Evolutionary conservation across 805 yeast species (phyloP), one percentile per base, ranked within the genome.

Genomic region (Blastobotrys chiropterorum): DNA sequence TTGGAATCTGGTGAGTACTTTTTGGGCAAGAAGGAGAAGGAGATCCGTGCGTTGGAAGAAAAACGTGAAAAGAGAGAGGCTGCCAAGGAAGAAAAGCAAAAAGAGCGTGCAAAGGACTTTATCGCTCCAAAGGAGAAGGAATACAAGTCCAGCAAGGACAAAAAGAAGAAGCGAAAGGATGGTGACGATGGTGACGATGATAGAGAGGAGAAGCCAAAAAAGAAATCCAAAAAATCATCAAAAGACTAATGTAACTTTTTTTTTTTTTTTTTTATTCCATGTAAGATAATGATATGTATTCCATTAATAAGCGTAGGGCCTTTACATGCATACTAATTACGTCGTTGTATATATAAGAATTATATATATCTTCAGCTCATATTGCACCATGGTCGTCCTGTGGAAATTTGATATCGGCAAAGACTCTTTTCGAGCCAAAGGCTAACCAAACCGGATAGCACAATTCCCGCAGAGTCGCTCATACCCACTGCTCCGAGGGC

Each of bases 1-100:
- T 90, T 94, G 70, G 99, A 94, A 71, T 83, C 95, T 75, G 99
- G 99, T 80, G 99, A 94, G 70, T 94, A 89, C 72, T 94, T 94
- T 81, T 76, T 94, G 72, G 86, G 89, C 55, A 86, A 88, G 74
- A 80, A 75, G 62, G 96, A 90, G 63, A 89, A 88, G 75, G 84
- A 80, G 54, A 72, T 75, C 59, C 83, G 80, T 68, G 81, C 82
- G 58, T 72, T 84, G 56, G 83, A 82, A 52, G 90, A 86, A 63
- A 87, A 89, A 77, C 79, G 82, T 57, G 87, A 82, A 50, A 81
- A 86, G 62, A 95, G 90, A 66, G 83, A 78, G 49, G 88, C 81
- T 58, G 80, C 78, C 60, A 81, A 84, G 59, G 80, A 75, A 52
- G 77, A 74, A 52, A 84, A 79, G 66, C 83, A 83, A 58, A 73